Base-by-base conservation (phyloP, 164 flowering plant genomes). In the Taxillus chinensis region DNA sequence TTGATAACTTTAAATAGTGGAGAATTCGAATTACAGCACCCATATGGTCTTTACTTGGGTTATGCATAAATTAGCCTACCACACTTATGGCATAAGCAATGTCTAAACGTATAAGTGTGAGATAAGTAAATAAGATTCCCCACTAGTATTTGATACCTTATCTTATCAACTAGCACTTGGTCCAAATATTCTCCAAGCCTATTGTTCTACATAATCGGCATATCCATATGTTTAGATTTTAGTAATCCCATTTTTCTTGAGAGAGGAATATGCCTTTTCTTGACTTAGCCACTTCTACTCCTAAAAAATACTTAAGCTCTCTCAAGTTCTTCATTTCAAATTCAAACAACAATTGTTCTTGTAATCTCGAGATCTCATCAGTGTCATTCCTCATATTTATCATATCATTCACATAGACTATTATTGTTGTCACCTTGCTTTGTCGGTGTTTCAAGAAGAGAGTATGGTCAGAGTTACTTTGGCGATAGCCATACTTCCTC, bases 371-470 rank as follows among this genome's bases (percentile, higher is more conserved):
- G 45, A 59, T 59, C 14, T 59, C 62, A 12, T 59, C 62, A 46
- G 3, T 45, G 12, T 59, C 15, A 59, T 59, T 41, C 6, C 14
- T 41, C 39, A n/a, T 57, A 41, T 37, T 57, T 57, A 57, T 57
- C 60, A 57, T 57, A 57, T 57, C 60, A 15, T 55, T 38, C 5
- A 53, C 13, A 53, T 53, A 53, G 15, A 53, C 12, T 14, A 53
- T 53, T 40, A 59, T 12, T 8, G 52, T 12, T 13, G 39, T 60
- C 45, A 60, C 52, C 51, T 43, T 60, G 4, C 40, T n/a, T 41
- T 4, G 38, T 60, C n/a, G 62, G 10, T 60, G 52, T 14, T 60
- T 60, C 52, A 60, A 60, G 52, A 60, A 60, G 10, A 60, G 15
- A 43, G 51, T 60, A 60, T 60, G 62, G 45, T 60, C 41, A 7